phyloP scores from a whole-genome alignment of 768 basidiomycete genomes.

The Gloeophyllum trabeum region DNA sequence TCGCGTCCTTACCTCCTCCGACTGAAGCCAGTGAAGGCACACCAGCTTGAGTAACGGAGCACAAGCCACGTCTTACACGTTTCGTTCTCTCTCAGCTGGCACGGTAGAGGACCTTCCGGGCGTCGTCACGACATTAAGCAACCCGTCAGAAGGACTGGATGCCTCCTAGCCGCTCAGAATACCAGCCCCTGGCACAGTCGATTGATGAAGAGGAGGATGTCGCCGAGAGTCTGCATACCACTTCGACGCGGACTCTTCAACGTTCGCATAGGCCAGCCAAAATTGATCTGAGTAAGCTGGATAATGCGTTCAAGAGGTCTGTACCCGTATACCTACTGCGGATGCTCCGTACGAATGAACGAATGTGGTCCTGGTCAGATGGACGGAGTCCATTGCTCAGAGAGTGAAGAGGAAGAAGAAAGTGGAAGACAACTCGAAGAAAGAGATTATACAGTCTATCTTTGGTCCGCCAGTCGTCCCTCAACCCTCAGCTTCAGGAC shows the following conservation, averaged over 20 bases:
- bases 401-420: conserved; percentile 78
- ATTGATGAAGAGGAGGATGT: conserved; percentile 28
- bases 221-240: conserved; percentile 17
- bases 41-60: too few relatives aligned
- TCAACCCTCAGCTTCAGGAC: conserved; percentile 19
- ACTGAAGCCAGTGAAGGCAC: too few relatives aligned
- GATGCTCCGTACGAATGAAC: conserved; percentile 1
- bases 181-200: conserved; percentile 33
- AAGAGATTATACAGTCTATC: conserved; percentile 70
- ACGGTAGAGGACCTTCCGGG: too few relatives aligned
- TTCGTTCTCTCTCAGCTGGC: too few relatives aligned
- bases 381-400: conserved; percentile 82
- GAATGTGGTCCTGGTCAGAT: conserved; percentile 28
- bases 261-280: conserved; percentile 38
- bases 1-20: too few relatives aligned
- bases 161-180: conserved; percentile 36
- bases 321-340: conserved; percentile 15
- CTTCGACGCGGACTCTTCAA: conserved; percentile 17
- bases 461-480: conserved; percentile 53
- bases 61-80: too few relatives aligned
- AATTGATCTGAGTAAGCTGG: conserved; percentile 72
- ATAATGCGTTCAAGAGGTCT: conserved; percentile 75
- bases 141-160: too few relatives aligned
- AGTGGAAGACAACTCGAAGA: conserved; percentile 46
- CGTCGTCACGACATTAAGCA: too few relatives aligned